A percentile compares a stretch with the other conserved stretches of the same genome.
phyloP scores from a whole-genome alignment of 2,329 filamentous ascomycete genomes.

The Exophiala sp. region DNA sequence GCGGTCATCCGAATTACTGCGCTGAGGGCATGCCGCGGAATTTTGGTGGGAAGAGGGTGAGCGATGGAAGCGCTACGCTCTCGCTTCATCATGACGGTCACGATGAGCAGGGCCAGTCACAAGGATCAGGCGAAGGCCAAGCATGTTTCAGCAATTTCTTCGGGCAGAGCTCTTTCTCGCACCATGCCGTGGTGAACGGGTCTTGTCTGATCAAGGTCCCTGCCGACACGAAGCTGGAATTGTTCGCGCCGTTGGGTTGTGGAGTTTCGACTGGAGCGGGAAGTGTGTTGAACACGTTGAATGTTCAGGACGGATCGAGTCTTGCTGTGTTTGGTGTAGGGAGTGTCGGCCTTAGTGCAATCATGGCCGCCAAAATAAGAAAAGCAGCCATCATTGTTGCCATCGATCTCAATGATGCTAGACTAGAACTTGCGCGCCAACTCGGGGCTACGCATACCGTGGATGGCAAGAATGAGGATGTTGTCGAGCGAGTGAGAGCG shows the following conservation, averaged over 20 bases:
- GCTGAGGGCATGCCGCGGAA: conserved; percentile 15
- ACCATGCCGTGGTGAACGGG: conserved; percentile 23
- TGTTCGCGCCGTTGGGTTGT: conserved; percentile 31
- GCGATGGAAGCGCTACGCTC: background rate
- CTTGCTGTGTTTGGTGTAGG: conserved; percentile 32
- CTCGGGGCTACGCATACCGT: conserved; percentile 50
- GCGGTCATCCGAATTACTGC: conserved; percentile 15
- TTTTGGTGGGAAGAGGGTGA: conserved; percentile 7
- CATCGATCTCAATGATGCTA: conserved; percentile 34
- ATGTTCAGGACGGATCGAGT: background rate
- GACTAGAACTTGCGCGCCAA: conserved; percentile 45
- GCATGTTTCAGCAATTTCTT: conserved; percentile 23
- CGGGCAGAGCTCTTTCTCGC: conserved; percentile 30
- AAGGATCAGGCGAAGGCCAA: background rate
- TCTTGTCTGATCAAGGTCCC: conserved; percentile 22
- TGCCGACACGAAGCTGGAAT: conserved; percentile 10
- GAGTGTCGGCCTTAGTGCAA: conserved; percentile 30
- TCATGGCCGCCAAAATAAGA: conserved; percentile 31
- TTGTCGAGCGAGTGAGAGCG: conserved; percentile 34
- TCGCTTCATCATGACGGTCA: background rate
- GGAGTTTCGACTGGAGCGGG: conserved; percentile 31
- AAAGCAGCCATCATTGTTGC: conserved; percentile 33
- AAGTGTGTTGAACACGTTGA: conserved; percentile 16
- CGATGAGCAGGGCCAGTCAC: background rate
- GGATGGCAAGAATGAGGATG: conserved; percentile 32